A percentile compares a stretch with the other conserved stretches of the same genome.
Evolutionary conservation across 2,329 filamentous ascomycete genomes (phyloP).

Genomic region (Apiospora sp.): DNA sequence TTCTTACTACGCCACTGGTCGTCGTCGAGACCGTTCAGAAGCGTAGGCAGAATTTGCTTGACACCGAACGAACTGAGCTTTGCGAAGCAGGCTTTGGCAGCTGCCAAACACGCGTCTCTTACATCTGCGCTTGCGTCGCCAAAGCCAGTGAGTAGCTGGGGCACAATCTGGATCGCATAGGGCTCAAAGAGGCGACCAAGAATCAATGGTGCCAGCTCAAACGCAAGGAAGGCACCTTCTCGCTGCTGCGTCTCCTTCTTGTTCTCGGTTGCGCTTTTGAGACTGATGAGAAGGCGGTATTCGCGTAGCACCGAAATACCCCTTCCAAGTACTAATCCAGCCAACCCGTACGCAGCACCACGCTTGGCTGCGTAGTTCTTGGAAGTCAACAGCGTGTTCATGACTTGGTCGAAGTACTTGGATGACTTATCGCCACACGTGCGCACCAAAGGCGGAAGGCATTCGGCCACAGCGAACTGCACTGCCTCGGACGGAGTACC

Average conservation of each 20-base stretch:
- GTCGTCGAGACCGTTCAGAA: slow-evolving; percentile 91
- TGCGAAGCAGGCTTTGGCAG: slow-evolving; percentile 92
- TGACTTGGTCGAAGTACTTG: slow-evolving; percentile 80
- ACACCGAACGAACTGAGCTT: slow-evolving; percentile 95
- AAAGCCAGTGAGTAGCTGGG: slow-evolving; percentile 87
- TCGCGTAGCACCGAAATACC: slow-evolving; percentile 85
- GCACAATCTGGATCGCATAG: slow-evolving; percentile 94
- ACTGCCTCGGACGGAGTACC: slow-evolving; percentile 96
- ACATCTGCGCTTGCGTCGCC: slow-evolving; percentile 90
- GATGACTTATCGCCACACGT: slow-evolving; percentile 80
- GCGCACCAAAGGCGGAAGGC: slow-evolving; percentile 87
- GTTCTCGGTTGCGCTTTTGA: slow-evolving; percentile 87
- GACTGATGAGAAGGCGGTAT: slow-evolving; percentile 82
- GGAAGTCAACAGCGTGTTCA: slow-evolving; percentile 82
- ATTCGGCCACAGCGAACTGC: slow-evolving; percentile 95
- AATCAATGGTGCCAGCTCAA: slow-evolving; percentile 87
- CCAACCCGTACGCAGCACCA: slow-evolving; percentile 93
- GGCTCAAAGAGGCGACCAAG: slow-evolving; percentile 92
- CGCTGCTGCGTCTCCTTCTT: slow-evolving; percentile 91
- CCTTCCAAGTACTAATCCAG: slow-evolving; percentile 87
- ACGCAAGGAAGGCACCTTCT: slow-evolving; percentile 87
- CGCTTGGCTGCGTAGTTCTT: slow-evolving; percentile 94
- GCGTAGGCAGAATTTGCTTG: slow-evolving; percentile 89
- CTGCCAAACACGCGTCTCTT: slow-evolving; percentile 89
- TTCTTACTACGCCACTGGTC: slow-evolving; percentile 98